Evolutionary conservation across 1,284 basidiomycete genomes (phyloP).

Genomic region (Malassezia globosa): DNA sequence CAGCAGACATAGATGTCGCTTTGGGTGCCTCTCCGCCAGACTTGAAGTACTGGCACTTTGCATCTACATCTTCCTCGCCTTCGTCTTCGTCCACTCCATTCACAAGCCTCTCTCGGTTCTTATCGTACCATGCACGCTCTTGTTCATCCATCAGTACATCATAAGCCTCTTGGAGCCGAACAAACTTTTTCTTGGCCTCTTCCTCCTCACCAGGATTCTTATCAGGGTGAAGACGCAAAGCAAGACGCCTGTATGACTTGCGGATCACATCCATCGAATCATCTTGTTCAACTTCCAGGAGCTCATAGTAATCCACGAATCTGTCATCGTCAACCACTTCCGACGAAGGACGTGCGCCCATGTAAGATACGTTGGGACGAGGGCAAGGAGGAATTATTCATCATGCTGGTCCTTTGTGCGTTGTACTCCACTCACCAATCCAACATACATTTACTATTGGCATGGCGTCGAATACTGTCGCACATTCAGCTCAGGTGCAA

Average conservation of each 20-base stretch:
- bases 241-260: slow-evolving; percentile 44
- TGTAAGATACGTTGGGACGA: background rate
- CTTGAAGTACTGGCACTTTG: slow-evolving; percentile 64
- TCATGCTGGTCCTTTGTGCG: too few species aligned
- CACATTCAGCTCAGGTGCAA: background rate
- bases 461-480: too few species aligned
- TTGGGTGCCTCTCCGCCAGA: slow-evolving; percentile 53
- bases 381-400: too few species aligned
- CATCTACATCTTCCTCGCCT: slow-evolving; percentile 29
- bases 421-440: too few species aligned
- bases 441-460: too few species aligned
- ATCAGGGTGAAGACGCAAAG: slow-evolving; percentile 49
- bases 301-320: slow-evolving; percentile 40
- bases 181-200: slow-evolving; percentile 76
- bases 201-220: slow-evolving; percentile 57
- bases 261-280: slow-evolving; percentile 41
- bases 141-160: slow-evolving; percentile 54
- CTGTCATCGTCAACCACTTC: slow-evolving; percentile 20
- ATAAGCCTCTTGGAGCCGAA: slow-evolving; percentile 81
- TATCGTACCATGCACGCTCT: slow-evolving; percentile 95
- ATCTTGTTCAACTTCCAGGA: slow-evolving; percentile 35
- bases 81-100: slow-evolving; percentile 29
- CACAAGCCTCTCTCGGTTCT: slow-evolving; percentile 65
- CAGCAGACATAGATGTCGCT: slow-evolving; percentile 61
- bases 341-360: slow-evolving; percentile 16